Conservation (phyloP, 1,139 yeast genomes). For the Meyerozyma athensensis region DNA sequence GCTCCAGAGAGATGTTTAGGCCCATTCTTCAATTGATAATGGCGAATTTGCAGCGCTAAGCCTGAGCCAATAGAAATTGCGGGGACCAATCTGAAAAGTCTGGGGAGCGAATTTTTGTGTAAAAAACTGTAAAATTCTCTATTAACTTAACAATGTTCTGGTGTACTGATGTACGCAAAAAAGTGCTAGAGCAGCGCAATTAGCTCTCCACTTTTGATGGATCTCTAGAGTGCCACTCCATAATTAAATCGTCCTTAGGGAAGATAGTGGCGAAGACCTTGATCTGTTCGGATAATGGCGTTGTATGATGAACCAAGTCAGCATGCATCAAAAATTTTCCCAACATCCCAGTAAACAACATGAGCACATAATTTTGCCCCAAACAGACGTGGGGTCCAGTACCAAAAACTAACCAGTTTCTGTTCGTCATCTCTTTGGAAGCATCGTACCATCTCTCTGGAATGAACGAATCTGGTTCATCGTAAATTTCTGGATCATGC, state of each 20-base stretch:
- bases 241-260: conserved; percentile 90
- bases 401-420: conserved; percentile 95
- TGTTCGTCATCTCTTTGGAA: conserved; percentile 52
- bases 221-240: conserved; percentile 67
- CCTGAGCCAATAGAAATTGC: too few relatives aligned
- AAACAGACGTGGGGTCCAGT: conserved; percentile 95
- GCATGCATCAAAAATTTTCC: conserved; percentile 83
- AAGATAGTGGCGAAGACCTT: conserved; percentile 96
- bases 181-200: too few relatives aligned
- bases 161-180: too few relatives aligned
- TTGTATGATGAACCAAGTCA: conserved; percentile 76
- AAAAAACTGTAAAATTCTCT: too few relatives aligned
- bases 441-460: conserved; percentile 87
- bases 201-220: conserved; percentile 18
- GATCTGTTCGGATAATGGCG: conserved; percentile 82
- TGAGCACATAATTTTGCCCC: conserved; percentile 90
- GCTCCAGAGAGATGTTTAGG: too few relatives aligned
- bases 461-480: conserved; percentile 85
- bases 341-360: conserved; percentile 81
- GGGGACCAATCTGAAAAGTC: too few relatives aligned
- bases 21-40: too few relatives aligned
- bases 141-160: too few relatives aligned
- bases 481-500: conserved; percentile 95
- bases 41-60: too few relatives aligned
- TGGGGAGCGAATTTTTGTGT: too few relatives aligned